phyloP scores from a whole-genome alignment of 306 rosid species.

The Alnus glutinosa region DNA sequence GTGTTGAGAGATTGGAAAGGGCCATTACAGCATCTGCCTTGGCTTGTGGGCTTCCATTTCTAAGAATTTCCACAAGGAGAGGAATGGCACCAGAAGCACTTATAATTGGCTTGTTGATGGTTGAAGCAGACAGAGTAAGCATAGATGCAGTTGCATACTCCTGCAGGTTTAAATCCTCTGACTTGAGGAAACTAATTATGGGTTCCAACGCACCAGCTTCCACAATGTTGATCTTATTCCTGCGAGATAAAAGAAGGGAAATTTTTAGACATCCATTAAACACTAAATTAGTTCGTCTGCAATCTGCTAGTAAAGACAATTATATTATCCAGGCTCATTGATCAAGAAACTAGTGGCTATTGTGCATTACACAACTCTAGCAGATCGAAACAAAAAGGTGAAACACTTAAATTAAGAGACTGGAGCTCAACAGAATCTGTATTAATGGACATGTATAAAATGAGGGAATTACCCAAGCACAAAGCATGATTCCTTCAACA shows the following conservation, averaged over 20 bases:
- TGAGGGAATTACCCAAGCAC: background rate
- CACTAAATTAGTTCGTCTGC: background rate
- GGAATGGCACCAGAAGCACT: constrained; percentile 84
- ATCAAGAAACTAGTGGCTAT: background rate
- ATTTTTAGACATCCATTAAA: constrained; percentile 20
- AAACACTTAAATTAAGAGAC: background rate
- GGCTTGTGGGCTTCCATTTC: constrained; percentile 77
- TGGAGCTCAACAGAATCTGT: background rate
- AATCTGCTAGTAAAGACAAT: constrained; percentile 3
- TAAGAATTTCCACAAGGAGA: constrained; percentile 76
- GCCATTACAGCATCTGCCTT: constrained; percentile 93
- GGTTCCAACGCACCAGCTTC: constrained; percentile 92
- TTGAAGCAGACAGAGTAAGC: constrained; percentile 90
- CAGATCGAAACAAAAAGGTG: background rate
- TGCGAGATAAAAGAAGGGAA: constrained; percentile 38
- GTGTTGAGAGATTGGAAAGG: constrained; percentile 88
- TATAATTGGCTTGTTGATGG: constrained; percentile 76
- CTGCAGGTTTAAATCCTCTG: constrained; percentile 59
- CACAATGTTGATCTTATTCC: constrained; percentile 88
- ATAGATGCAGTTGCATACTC: constrained; percentile 83
- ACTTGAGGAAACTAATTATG: constrained; percentile 68
- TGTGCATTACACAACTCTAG: background rate
- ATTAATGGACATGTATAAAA: background rate
- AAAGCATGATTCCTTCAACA: background rate
- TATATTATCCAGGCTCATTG: background rate